Base-by-base conservation (phyloP, 2,329 filamentous ascomycete genomes). In the Colletotrichum orbiculare region DNA sequence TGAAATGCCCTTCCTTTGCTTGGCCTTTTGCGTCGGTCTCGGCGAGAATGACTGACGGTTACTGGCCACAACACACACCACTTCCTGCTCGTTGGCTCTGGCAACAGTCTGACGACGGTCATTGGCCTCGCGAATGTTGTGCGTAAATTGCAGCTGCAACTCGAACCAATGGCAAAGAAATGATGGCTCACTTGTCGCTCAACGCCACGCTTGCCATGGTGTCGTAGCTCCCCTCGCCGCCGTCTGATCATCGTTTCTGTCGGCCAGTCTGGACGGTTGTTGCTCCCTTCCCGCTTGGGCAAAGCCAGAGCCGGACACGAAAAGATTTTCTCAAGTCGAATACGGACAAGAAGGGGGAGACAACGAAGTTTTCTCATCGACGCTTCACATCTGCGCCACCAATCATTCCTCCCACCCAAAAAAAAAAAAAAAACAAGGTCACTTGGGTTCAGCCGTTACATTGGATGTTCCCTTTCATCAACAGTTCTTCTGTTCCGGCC, bases 201-300 rank as follows among this genome's bases (percentile, higher is more conserved):
- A 41, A 63, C 60, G 60, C 55, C 55, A 54, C 54, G 38, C 8
- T 6, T 43, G 12, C 11, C 9, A 12, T 39, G 9, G 54, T 11
- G 17, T 39, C 8, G 8, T 15, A 38, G 54, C 45, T 43, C 15
- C 42, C 55, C n/a, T 10, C 13, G 46, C 38, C 47, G 33, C 43
- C 25, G 25, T 25, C 25, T 25, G 25, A 25, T 25, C 25, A 25
- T 25, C 25, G 25, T 25, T 5, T 25, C 25, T 25, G 25, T 25
- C 25, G 55, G 43, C 37, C 33, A 25, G 39, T 49, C 62, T 52
- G 39, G 62, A 64, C 41, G 45, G 45, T 33, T 43, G 33, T 47
- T 55, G 46, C 53, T 61, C 39, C 45, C 56, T 54, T 37, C 35
- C 60, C 38, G 42, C 55, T 48, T 64, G 34, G 49, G 34, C 39